Base-by-base conservation (phyloP, 768 basidiomycete species). In the Mycena amicta region DNA sequence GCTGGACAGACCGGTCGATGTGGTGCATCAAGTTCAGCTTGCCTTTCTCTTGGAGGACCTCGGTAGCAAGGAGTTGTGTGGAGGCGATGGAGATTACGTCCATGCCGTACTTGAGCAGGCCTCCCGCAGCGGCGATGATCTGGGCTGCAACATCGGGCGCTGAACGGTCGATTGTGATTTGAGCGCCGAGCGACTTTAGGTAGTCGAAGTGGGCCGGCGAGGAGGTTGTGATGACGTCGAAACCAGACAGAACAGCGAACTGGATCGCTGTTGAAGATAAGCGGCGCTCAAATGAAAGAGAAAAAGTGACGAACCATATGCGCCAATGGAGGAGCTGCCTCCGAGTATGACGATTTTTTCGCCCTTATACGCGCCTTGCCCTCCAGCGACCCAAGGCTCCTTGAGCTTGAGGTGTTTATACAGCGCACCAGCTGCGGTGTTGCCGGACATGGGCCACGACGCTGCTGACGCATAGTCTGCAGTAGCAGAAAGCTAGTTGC, bases 211-310 rank as follows among this genome's bases (percentile, higher is more conserved):
- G 71, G 26, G 60, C 61, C 18, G 53, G 45, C 3, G 74, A 74
- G 16, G 72, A 70, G 1, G 74, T 75, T 5, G 71, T 64, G 31
- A 72, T 66, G 31, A 75, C 70, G 0, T 67, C 68, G 5, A 65
- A 70, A 26, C 50, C 50, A 22, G 50, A 45, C 22, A 61, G 50
- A 2, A 31, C 37, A n/a, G 60, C 60, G 6, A 56, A 3, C 25
- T 61, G 60, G 29, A 61, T 53, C 16, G 55, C 55, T 59, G 27
- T 43, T 15, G 8, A 23, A 45, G 20, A 45, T 8, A 16, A 23
- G 6, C 5, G 13, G 12, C 8, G 22, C 22, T 15, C 8, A n/a
- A 45, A 23, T 20, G 33, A 56, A 41, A 49, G 22, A 18, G 11
- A 30, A 27, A 16, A 11, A 39, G 25, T 5, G 22, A 51, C 50